A percentile compares a stretch with the other conserved stretches of the same genome.
Evolutionary conservation across 192 early-diverging fungal genomes (phyloP).

Genomic region (Cladochytrium replicatum): DNA sequence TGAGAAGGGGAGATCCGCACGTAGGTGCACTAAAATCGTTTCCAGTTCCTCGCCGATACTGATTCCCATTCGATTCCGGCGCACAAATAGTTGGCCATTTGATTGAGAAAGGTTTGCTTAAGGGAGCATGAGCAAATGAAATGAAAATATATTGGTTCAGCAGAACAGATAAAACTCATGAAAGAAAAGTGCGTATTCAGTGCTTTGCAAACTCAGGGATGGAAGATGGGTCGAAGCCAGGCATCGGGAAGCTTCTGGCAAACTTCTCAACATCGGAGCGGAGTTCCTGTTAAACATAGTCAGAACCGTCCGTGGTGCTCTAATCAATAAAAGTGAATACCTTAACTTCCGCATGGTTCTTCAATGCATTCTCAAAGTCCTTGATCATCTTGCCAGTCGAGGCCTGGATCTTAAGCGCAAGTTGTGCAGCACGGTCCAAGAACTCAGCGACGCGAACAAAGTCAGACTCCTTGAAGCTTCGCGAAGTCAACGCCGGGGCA

Average conservation of each 20-base stretch:
- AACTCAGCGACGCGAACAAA: conserved; percentile 94
- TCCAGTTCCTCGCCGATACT: too few species aligned
- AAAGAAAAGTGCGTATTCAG: conserved; percentile 71
- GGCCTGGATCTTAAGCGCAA: conserved; percentile 77
- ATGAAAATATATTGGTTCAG: too few species aligned
- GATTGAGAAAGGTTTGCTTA: too few species aligned
- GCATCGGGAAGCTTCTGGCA: conserved; percentile 94
- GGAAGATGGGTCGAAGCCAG: conserved; percentile 64
- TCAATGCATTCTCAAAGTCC: conserved; percentile 86
- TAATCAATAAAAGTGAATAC: conserved; percentile 14
- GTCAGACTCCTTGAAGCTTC: conserved; percentile 93
- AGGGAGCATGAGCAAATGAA: too few species aligned
- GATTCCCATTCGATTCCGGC: too few species aligned
- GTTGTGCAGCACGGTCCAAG: conserved; percentile 86
- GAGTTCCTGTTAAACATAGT: conserved; percentile 38
- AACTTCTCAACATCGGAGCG: conserved; percentile 85
- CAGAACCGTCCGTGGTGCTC: not conserved
- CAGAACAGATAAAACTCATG: too few species aligned
- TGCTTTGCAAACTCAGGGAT: conserved; percentile 61
- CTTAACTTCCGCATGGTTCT: conserved; percentile 65
- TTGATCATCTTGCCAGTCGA: conserved; percentile 91
- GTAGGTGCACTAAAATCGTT: too few species aligned
- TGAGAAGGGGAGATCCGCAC: too few species aligned
- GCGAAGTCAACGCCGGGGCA: conserved; percentile 91
- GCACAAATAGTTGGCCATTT: too few species aligned